Evolutionary conservation across 2,329 filamentous ascomycete genomes (phyloP), one percentile per base, ranked within the genome.

Genomic region (Cercospora citrullina): DNA sequence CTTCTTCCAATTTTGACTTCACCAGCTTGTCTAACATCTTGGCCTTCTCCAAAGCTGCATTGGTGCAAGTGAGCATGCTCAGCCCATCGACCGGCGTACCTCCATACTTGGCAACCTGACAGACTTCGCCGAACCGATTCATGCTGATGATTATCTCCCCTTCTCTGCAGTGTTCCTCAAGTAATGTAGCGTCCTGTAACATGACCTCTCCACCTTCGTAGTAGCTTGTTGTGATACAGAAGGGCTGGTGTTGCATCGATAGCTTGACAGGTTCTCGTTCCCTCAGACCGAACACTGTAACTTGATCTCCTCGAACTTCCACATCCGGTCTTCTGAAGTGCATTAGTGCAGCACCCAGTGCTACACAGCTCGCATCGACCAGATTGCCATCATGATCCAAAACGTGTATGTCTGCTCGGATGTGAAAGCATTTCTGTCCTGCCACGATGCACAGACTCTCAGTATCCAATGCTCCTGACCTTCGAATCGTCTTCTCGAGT

Each of bases 401-500:
- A 58, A 98, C 89, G 80, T 99, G 95, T 23, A 98, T 87, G 79
- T 98, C 94, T 21, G 92, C 94, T 67, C 94, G 89, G 70, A 99
- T 86, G 69, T 91, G 91, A 89, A 95, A 99, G 83, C 92, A 95
- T 80, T 96, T 97, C 68, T 91, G 86, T 7, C 92, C 94, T 10
- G 95, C 93, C 30, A 97, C 85, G 23, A 99, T 92, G 80, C 95
- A 99, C 55, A 99, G 86, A 4, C 94, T 97, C 81, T 99, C 95
- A 36, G 94, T 97, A 79, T 98, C 94, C 48, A 99, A 87, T 6
- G 95, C 94, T 73, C 91, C 91, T 1, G 94, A 97, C 68, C 95
- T 90, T 51, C 95, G 93, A 69, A 98, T 89, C 8, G 95, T 94
- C 82, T 97, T 97, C 80, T 99, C 95, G 21, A 99, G 89, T 51